Evolutionary conservation across 371 early-diverging fungal species (phyloP), one percentile per base, ranked within the genome.

Genomic region (Batkoa obscura): DNA sequence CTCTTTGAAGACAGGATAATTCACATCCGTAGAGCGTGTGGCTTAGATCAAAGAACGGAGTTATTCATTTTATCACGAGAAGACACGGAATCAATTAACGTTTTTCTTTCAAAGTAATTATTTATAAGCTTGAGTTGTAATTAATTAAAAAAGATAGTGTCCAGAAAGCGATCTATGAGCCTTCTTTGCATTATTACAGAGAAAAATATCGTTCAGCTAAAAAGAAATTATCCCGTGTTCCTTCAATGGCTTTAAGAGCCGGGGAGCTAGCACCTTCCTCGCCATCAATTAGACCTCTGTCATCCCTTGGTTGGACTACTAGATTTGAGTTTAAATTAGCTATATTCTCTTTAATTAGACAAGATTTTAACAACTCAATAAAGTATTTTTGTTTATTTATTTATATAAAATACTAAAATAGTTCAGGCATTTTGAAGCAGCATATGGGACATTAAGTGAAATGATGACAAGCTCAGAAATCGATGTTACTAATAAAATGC

Each of bases 301-400:
- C 74, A 37, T 56, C 70, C 4, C 68, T 68, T 41, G 90, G 87
- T 1, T 90, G 90, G 90, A 68, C 74, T 58, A 54, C 81, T 4
- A 74, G 90, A n/a, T 88, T 88, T 57, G 89, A 90, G 47, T 79
- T 71, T 51, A 90, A 90, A 64, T 63, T 77, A 58, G 88, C 69
- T 3, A 73, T 77, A 33, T 84, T 86, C 60, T 75, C 80, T 8
- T 87, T 86, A 59, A 79, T 80, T 41, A 71, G 80, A 10, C 85
- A 86, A 57, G 89, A 90, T 33, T 72, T 83, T 15, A 86, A 85
- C 30, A 69, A 69, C 3, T 82, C 86, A 0, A 64, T 81, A 10
- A 80, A 74, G 78, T 78, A 67, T 60, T 65, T 59, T 31, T 0
- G 15, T 41, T 12, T 13, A 35, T 34, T 13, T 30, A 3, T 9